Evolutionary conservation across 495 filamentous ascomycete species (phyloP).

Genomic region (Terfezia claveryi): DNA sequence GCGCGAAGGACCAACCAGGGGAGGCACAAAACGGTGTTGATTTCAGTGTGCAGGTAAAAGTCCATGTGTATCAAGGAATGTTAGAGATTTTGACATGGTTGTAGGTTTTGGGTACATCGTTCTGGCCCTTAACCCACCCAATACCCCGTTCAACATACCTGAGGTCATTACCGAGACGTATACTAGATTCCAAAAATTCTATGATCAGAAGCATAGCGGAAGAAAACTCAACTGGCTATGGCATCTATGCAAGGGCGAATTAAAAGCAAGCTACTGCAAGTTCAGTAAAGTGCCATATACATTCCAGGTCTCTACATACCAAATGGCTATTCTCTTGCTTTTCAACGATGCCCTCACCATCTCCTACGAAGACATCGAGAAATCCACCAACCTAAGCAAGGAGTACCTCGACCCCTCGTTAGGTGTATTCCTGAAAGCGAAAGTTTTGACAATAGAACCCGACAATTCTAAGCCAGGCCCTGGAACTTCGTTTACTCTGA

Average conservation of each 20-base stretch:
- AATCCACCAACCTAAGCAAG: constrained; percentile 49
- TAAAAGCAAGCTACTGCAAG: constrained; percentile 82
- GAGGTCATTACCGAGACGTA: constrained; percentile 65
- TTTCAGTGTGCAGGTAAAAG: constrained; percentile 14
- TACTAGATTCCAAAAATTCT: constrained; percentile 74
- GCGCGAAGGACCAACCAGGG: constrained; percentile 22
- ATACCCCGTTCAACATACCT: constrained; percentile 67
- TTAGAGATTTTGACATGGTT: constrained; percentile 54
- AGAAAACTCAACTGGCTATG: constrained; percentile 95
- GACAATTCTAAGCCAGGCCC: constrained; percentile 54
- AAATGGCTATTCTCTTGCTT: constrained; percentile 89
- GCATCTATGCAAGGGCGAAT: constrained; percentile 93
- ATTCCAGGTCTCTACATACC: constrained; percentile 92
- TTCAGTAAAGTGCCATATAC: constrained; percentile 75
- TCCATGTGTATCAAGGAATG: constrained; percentile 31
- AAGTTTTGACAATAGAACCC: constrained; percentile 46
- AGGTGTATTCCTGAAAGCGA: constrained; percentile 69
- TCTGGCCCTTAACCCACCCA: constrained; percentile 87
- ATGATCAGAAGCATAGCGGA: constrained; percentile 85
- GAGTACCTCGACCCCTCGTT: constrained; percentile 74
- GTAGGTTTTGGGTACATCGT: constrained; percentile 69
- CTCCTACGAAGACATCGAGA: constrained; percentile 66
- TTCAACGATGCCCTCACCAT: constrained; percentile 85
- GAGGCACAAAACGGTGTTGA: constrained; percentile 23
- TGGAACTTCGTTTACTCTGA: constrained; percentile 55